Base-by-base conservation (phyloP, 2,329 filamentous ascomycete genomes). In the Claviceps arundinis region DNA sequence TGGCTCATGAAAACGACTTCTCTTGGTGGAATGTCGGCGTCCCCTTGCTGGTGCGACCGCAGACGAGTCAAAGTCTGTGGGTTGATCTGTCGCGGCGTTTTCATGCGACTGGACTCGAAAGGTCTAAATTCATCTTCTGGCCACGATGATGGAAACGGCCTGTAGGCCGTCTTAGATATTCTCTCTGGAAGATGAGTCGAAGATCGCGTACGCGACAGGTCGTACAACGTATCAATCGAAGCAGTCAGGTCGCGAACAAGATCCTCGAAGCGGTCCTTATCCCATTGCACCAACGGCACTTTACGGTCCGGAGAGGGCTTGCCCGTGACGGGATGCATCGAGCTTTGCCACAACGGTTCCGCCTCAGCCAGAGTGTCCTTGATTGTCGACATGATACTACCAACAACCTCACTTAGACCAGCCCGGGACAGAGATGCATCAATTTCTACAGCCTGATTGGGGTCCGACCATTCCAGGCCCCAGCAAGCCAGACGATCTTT, bases 381-480 rank as follows among this genome's bases (percentile, higher is more conserved):
- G 63, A 90, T 89, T 48, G 85, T 89, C 16, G 79, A 80, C 75
- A 91, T 81, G 60, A 90, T 85, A 64, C 84, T 88, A 53, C 81
- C 81, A 50, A 90, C 86, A 1, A 87, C 79, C 64, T 89, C 85
- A 54, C 83, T 86, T 52, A 90, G 70, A 22, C 86, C 87, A 50
- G 84, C 83, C 63, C 85, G 82, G 60, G 85, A 86, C 8, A 84
- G 71, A 14, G 79, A 80, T 61, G 82, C 80, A 60, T 84, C 81
- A 56, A 90, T 89, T 65, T 87, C 81, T 60, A 80, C 78, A 54
- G 82, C 75, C 61, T 83, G 77, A 57, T 73, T 77, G 16, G 83
- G 81, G 64, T 89, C 85, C 52, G 82, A 86, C 87, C 87, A 91
- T 65, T 89, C 84, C 50, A 89, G 71, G 0, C 86, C 87, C 87